Conservation (phyloP, 2,329 filamentous ascomycete species). For the Scortechinia acanthostroma region DNA sequence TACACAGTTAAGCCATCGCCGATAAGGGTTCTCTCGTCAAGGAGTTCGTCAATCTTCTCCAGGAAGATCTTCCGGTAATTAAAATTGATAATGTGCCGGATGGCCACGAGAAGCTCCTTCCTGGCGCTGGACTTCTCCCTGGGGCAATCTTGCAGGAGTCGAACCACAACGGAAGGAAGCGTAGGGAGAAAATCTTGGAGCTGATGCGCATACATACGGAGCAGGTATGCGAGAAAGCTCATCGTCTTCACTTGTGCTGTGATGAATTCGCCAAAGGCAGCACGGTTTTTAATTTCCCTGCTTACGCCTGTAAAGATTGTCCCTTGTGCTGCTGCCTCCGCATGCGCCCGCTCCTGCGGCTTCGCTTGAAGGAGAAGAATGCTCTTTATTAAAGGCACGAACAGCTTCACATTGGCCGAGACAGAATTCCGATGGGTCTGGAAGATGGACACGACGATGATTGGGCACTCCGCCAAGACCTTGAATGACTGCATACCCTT, state of each 20-base stretch:
- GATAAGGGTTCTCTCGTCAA: constrained; percentile 89
- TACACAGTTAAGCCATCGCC: constrained; percentile 94
- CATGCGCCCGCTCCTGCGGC: constrained; percentile 86
- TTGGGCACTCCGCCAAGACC: constrained; percentile 92
- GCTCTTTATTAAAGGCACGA: constrained; percentile 88
- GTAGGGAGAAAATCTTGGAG: constrained; percentile 80
- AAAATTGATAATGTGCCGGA: constrained; percentile 97
- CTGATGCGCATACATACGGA: constrained; percentile 80
- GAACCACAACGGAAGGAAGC: constrained; percentile 82
- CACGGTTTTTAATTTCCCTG: constrained; percentile 84
- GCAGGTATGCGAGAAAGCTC: constrained; percentile 91
- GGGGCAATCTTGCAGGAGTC: constrained; percentile 86
- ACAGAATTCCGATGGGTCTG: constrained; percentile 82
- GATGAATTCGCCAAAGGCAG: constrained; percentile 93
- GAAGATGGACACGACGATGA: constrained; percentile 97
- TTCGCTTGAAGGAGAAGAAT: constrained; percentile 83
- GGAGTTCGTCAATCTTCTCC: constrained; percentile 84
- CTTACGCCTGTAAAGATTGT: constrained; percentile 89
- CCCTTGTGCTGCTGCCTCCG: constrained; percentile 71
- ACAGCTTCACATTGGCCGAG: constrained; percentile 76
- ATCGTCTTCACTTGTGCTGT: constrained; percentile 98
- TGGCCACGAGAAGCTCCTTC: constrained; percentile 92
- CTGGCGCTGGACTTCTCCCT: constrained; percentile 86
- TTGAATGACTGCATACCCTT: constrained; percentile 99
- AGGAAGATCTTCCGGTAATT: constrained; percentile 95